Percentiles rank a stretch among this genome's conserved stretches.
Conservation (phyloP, 106 monocot genomes). For the Phalaenopsis equestris region DNA sequence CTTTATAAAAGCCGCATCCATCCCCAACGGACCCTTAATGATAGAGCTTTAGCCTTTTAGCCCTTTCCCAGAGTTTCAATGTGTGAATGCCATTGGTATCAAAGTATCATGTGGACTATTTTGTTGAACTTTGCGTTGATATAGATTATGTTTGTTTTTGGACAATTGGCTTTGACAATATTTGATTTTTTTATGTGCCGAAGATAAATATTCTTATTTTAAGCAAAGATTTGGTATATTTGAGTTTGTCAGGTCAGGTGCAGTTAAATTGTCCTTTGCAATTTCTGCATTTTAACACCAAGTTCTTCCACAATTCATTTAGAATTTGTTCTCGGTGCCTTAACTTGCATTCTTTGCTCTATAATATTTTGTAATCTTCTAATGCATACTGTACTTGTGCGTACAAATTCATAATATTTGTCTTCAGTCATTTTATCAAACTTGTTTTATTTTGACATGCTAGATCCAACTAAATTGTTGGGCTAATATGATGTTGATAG, state of each 20-base stretch:
- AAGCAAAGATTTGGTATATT: not conserved
- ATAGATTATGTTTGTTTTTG: not conserved
- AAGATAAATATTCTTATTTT: not conserved
- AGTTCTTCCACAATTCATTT: not conserved
- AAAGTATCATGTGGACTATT: not conserved
- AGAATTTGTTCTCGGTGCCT: not conserved
- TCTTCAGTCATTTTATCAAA: not conserved
- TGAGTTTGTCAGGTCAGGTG: not conserved
- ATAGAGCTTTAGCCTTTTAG: not conserved
- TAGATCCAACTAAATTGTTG: not conserved
- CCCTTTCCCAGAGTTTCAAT: not conserved
- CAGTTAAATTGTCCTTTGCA: not conserved
- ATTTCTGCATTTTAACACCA: not conserved
- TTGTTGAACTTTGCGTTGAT: not conserved
- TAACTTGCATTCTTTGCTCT: not conserved
- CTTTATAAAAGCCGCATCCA: no score
- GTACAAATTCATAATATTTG: not conserved
- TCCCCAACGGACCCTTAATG: not conserved
- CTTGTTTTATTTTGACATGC: not conserved
- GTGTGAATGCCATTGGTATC: not conserved
- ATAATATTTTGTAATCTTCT: not conserved
- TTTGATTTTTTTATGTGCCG: not conserved
- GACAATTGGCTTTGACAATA: not conserved
- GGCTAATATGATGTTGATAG: not conserved
- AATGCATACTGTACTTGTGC: not conserved